Evolutionary conservation across 805 yeast genomes (phyloP).

Genomic region (Saturnispora dispora): DNA sequence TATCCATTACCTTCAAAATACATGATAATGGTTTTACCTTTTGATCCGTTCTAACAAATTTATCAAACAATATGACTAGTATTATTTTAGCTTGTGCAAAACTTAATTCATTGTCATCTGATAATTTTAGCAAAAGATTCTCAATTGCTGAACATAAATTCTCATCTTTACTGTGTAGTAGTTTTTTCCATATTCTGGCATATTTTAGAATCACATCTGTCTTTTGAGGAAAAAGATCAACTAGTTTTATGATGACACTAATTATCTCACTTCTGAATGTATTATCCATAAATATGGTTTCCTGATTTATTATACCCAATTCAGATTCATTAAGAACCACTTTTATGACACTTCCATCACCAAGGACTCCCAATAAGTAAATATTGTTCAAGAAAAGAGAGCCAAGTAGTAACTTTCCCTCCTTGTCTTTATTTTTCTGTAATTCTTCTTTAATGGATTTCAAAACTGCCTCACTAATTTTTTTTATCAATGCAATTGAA

Average conservation of each 20-base stretch:
- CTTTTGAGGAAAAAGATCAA: not conserved
- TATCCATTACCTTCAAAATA: not conserved
- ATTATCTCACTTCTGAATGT: not conserved
- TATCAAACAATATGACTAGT: conserved; percentile 4
- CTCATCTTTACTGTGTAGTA: conserved; percentile 9
- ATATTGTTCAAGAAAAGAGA: conserved; percentile 1
- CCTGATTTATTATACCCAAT: not conserved
- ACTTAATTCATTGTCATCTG: not conserved
- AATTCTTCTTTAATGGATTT: not conserved
- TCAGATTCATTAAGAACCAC: not conserved
- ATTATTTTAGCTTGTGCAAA: conserved; percentile 3
- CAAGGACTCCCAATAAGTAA: not conserved
- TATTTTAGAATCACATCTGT: conserved; percentile 1
- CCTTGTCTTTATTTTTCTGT: not conserved
- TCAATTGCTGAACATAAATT: not conserved
- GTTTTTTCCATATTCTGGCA: conserved; percentile 8
- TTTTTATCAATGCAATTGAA: not conserved
- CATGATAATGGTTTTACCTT: not conserved
- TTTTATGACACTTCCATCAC: not conserved
- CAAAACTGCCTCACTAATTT: not conserved
- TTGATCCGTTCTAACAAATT: not conserved
- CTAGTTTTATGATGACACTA: not conserved
- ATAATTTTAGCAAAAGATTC: not conserved
- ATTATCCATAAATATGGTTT: not conserved
- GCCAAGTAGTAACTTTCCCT: not conserved